Percentiles rank a stretch among this genome's conserved stretches.
Conservation (phyloP, 495 filamentous ascomycete species). For the Astrothelium macrocarpum region DNA sequence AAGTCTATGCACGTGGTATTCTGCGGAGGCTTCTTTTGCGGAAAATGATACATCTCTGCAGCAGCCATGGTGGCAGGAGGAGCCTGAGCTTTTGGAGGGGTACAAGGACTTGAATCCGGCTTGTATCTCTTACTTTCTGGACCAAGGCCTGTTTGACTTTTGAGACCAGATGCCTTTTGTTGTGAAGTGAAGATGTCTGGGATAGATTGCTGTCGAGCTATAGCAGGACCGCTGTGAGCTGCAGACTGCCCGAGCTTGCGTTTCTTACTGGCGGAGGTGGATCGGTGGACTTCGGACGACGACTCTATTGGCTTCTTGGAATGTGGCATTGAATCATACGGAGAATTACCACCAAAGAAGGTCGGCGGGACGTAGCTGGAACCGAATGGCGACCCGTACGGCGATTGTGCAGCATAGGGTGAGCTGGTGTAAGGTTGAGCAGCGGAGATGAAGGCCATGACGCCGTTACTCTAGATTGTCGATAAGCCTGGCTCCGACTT, state of each 20-base stretch:
- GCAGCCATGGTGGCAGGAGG: conserved; percentile 7
- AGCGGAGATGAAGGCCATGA: neutral
- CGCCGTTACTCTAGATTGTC: neutral
- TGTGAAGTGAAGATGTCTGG: conserved; percentile 7
- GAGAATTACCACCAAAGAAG: neutral
- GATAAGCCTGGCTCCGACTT: neutral
- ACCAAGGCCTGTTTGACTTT: neutral
- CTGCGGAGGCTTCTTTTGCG: conserved; percentile 8
- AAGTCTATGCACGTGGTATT: conserved; percentile 18
- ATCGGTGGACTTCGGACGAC: neutral
- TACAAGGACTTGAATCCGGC: conserved; percentile 1
- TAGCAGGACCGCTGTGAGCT: neutral
- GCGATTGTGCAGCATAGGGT: neutral
- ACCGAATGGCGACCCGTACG: neutral
- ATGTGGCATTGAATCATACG: neutral
- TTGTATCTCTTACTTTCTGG: conserved; percentile 5
- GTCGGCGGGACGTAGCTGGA: neutral
- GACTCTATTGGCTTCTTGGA: neutral
- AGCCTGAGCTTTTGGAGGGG: conserved; percentile 9
- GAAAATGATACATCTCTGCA: conserved; percentile 25
- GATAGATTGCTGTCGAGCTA: conserved; percentile 8
- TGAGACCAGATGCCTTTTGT: conserved; percentile 8
- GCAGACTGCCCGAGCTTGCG: conserved; percentile 2
- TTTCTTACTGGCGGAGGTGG: neutral
- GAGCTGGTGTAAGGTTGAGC: neutral